Percentiles rank a stretch among this genome's conserved stretches.
Conservation (phyloP, 23 red algal species). For the Gracilaria gracilis region DNA sequence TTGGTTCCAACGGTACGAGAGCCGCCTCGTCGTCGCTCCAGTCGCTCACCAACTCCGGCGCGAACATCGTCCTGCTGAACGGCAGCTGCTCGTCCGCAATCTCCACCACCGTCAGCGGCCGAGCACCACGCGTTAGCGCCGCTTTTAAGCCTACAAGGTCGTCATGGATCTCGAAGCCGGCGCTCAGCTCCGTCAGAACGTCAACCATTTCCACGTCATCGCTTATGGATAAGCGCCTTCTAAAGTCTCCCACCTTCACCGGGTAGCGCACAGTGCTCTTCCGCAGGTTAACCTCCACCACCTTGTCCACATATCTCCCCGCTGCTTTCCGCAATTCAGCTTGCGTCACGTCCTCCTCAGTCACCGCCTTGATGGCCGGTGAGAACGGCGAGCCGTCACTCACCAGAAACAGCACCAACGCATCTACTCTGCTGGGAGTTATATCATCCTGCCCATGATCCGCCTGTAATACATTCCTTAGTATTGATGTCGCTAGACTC, state of each 20-base stretch:
- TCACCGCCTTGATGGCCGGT: constrained; percentile 33
- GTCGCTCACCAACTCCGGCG: background rate
- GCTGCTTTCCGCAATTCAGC: constrained; percentile 24
- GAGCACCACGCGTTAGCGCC: background rate
- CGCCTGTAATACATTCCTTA: background rate
- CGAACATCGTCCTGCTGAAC: constrained; percentile 4
- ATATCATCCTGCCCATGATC: background rate
- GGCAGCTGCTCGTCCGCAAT: constrained; percentile 1
- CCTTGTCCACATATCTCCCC: constrained; percentile 24
- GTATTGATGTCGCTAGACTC: background rate
- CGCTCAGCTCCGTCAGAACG: background rate
- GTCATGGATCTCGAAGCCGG: constrained; percentile 7
- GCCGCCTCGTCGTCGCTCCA: background rate
- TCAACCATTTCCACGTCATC: constrained; percentile 36
- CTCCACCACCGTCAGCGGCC: background rate
- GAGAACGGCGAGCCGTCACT: constrained; percentile 40
- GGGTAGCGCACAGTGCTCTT: constrained; percentile 24
- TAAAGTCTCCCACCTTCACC: constrained; percentile 3
- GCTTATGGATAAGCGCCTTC: background rate
- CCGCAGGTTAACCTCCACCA: constrained; percentile 29
- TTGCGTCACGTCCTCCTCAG: background rate
- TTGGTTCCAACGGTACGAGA: no score
- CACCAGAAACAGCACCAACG: constrained; percentile 27
- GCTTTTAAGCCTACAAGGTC: background rate
- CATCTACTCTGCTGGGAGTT: background rate